These are phyloP conservation scores for Cercospora sp. DNA, from an alignment of 2,329 filamentous ascomycete species.

Conservation along the genomic window DNA sequence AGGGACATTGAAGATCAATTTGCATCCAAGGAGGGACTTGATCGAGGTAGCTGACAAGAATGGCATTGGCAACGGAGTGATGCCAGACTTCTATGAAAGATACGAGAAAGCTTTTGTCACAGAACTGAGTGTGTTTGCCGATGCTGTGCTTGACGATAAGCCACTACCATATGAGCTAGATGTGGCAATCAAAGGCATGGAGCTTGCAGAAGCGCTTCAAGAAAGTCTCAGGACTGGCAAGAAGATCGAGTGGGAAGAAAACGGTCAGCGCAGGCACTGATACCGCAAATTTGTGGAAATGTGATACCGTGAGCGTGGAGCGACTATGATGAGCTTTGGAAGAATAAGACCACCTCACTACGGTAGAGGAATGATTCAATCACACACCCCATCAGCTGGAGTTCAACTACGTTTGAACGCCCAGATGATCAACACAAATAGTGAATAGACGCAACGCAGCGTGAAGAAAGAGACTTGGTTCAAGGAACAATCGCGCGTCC, in stretches of 20 bases:
- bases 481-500: too few species aligned
- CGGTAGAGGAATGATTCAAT: too few species aligned
- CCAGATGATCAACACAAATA: too few species aligned
- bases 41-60: slow-evolving; percentile 39
- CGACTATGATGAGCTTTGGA: too few species aligned
- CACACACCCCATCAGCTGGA: too few species aligned
- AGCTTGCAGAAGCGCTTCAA: slow-evolving; percentile 54
- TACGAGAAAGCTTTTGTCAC: slow-evolving; percentile 46
- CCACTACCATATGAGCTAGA: slow-evolving; percentile 42
- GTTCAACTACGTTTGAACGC: too few species aligned
- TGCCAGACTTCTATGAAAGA: slow-evolving; percentile 44
- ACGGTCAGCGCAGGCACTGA: slow-evolving; percentile 7
- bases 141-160: slow-evolving; percentile 40
- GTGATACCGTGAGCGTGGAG: too few species aligned
- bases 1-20: slow-evolving; percentile 42
- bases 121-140: slow-evolving; percentile 46
- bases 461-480: too few species aligned
- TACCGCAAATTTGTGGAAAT: too few species aligned
- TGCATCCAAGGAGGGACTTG: slow-evolving; percentile 33
- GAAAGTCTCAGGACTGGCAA: slow-evolving; percentile 57
- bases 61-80: slow-evolving; percentile 44
- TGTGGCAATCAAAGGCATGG: slow-evolving; percentile 42
- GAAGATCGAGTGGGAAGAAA: slow-evolving; percentile 52
- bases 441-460: too few species aligned
- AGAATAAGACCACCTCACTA: too few species aligned